These are phyloP conservation scores for Hericium rajendrae DNA, from an alignment of 768 basidiomycete species.

Conservation along the genomic window DNA sequence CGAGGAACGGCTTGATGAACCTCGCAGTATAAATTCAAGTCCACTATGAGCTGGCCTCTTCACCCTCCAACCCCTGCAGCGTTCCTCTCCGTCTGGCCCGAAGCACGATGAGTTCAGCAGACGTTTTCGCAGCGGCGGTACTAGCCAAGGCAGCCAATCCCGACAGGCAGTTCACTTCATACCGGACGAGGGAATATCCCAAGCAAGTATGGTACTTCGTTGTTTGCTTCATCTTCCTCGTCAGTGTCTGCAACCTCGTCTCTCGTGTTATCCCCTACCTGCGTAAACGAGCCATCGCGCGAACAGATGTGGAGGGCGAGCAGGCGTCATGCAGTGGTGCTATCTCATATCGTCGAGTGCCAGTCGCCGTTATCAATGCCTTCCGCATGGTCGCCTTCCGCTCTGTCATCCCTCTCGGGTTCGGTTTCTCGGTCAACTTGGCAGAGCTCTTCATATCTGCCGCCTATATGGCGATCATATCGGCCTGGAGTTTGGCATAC, in stretches of 20 bases:
- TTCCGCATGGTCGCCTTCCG: constrained; percentile 25
- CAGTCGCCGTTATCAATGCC: constrained; percentile 16
- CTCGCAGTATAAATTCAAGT: too few relatives aligned
- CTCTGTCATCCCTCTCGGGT: constrained; percentile 21
- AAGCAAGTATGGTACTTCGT: constrained; percentile 33
- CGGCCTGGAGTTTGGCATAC: constrained; percentile 19
- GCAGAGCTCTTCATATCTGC: constrained; percentile 28
- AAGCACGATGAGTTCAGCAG: too few relatives aligned
- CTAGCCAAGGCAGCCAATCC: too few relatives aligned
- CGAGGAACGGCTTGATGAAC: too few relatives aligned
- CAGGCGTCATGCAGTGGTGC: background rate
- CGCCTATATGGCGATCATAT: constrained; percentile 25
- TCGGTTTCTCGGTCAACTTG: constrained; percentile 23
- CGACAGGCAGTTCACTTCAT: too few relatives aligned
- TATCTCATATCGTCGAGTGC: constrained; percentile 14
- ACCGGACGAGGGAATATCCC: constrained; percentile 22
- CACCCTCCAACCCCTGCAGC: too few relatives aligned
- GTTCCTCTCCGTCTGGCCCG: too few relatives aligned
- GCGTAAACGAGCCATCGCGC: constrained; percentile 6
- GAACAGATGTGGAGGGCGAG: background rate
- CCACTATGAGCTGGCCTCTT: too few relatives aligned
- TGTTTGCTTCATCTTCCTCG: constrained; percentile 31
- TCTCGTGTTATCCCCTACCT: constrained; percentile 8
- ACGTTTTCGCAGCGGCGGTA: too few relatives aligned
- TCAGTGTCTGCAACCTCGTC: constrained; percentile 27